Conservation (phyloP, 2,329 filamentous ascomycete genomes). For the Cytospora paraplurivora region DNA sequence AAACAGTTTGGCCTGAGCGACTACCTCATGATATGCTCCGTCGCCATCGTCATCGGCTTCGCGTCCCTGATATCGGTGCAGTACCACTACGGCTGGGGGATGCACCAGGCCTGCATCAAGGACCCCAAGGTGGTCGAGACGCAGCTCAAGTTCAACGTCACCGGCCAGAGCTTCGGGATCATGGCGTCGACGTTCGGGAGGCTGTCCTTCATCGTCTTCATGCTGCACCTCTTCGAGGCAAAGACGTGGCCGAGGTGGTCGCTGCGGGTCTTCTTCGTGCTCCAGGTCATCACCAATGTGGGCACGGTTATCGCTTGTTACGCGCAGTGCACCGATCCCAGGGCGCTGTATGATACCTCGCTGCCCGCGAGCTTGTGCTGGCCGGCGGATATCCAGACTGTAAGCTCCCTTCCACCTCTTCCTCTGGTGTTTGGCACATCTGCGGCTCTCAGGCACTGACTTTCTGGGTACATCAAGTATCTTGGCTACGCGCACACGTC, state of each 20-base stretch:
- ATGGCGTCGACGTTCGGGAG: conserved; percentile 20
- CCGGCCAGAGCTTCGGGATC: conserved; percentile 21
- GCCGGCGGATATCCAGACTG: conserved; percentile 17
- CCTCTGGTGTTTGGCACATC: background rate
- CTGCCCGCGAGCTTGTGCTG: conserved; percentile 10
- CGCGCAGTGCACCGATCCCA: conserved; percentile 19
- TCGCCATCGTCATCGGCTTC: conserved; percentile 12
- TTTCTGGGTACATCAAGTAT: background rate
- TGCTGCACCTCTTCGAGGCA: conserved; percentile 14
- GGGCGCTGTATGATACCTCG: conserved; percentile 16
- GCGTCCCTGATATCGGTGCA: conserved; percentile 15
- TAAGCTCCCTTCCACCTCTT: background rate
- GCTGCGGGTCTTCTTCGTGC: conserved; percentile 9
- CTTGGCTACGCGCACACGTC: conserved; percentile 21
- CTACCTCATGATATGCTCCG: conserved; percentile 20
- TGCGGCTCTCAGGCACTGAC: background rate
- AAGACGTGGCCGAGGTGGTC: conserved; percentile 8
- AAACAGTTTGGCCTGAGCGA: conserved; percentile 23
- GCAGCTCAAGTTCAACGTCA: conserved; percentile 19
- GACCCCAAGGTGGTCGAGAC: conserved; percentile 10
- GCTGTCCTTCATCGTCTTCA: conserved; percentile 22
- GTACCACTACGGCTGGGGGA: conserved; percentile 20
- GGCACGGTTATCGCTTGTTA: conserved; percentile 16
- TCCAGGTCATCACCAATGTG: conserved; percentile 17
- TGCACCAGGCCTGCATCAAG: conserved; percentile 16